These are phyloP conservation scores for Neurospora tetrasperma DNA, from an alignment of 495 filamentous ascomycete genomes.

Conservation along the genomic window DNA sequence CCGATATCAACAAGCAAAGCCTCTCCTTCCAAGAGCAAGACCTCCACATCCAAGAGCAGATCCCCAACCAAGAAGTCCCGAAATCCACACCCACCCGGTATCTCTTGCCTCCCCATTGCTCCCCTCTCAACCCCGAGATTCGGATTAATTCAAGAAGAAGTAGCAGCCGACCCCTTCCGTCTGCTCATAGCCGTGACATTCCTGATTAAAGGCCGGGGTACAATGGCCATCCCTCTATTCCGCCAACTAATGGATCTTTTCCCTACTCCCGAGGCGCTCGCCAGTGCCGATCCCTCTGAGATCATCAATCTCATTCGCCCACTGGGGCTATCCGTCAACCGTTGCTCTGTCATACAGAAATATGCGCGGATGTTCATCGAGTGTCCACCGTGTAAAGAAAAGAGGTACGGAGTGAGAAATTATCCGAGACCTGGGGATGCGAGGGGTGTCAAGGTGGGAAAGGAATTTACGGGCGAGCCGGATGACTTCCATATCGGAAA, in stretches of 20 bases:
- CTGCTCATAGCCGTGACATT: constrained; percentile 71
- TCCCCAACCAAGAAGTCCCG: constrained; percentile 12
- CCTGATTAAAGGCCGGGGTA: constrained; percentile 69
- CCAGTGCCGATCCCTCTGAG: constrained; percentile 44
- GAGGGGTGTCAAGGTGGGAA: constrained; percentile 39
- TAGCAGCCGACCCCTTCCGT: constrained; percentile 58
- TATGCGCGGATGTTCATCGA: constrained; percentile 63
- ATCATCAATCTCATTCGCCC: constrained; percentile 54
- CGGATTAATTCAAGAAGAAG: constrained; percentile 75
- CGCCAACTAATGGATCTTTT: constrained; percentile 55
- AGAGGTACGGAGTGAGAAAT: constrained; percentile 53
- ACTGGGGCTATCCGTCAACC: constrained; percentile 61
- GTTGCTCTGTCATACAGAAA: constrained; percentile 38
- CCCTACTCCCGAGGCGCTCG: constrained; percentile 56
- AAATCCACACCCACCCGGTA: constrained; percentile 28
- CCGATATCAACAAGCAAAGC: background rate
- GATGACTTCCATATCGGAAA: background rate
- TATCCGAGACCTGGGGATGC: constrained; percentile 54
- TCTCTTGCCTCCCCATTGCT: constrained; percentile 63
- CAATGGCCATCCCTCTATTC: constrained; percentile 67
- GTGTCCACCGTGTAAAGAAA: constrained; percentile 48
- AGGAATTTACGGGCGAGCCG: constrained; percentile 29
- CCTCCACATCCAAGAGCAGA: background rate
- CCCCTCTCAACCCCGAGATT: constrained; percentile 51
- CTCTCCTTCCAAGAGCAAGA: background rate